phyloP scores from a whole-genome alignment of 106 monocot genomes.

The Acanthochlamys bracteata region DNA sequence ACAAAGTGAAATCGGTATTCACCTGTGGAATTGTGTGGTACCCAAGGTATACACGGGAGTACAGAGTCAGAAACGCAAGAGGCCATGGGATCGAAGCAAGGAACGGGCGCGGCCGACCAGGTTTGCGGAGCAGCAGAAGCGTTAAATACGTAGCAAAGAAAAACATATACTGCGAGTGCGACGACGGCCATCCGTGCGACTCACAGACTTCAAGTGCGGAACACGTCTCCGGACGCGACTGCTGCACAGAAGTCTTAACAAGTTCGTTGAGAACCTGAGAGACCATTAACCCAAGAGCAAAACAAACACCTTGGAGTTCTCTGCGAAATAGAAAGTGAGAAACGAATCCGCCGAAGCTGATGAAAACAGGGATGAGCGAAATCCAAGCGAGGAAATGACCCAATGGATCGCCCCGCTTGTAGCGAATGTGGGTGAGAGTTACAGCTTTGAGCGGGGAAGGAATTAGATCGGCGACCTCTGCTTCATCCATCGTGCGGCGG shows the following conservation, averaged over 20 bases:
- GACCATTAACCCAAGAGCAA: slow-evolving; percentile 62
- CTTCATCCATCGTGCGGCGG: background rate
- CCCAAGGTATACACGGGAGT: slow-evolving; percentile 92
- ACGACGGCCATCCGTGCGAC: slow-evolving; percentile 97
- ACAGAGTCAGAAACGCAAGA: slow-evolving; percentile 68
- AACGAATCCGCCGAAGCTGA: slow-evolving; percentile 85
- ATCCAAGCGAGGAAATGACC: slow-evolving; percentile 94
- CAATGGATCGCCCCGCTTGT: slow-evolving; percentile 63
- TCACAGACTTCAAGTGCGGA: slow-evolving; percentile 80
- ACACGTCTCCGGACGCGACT: slow-evolving; percentile 84
- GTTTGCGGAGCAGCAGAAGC: slow-evolving; percentile 30
- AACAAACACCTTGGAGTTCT: slow-evolving; percentile 83
- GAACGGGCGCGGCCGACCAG: slow-evolving; percentile 13
- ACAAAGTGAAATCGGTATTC: background rate
- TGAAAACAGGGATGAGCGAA: slow-evolving; percentile 92
- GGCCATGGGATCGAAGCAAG: slow-evolving; percentile 64
- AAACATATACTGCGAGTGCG: slow-evolving; percentile 98
- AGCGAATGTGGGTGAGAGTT: slow-evolving; percentile 89
- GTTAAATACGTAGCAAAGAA: slow-evolving; percentile 86
- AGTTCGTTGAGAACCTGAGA: slow-evolving; percentile 94
- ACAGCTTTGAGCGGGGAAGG: slow-evolving; percentile 61
- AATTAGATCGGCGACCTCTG: slow-evolving; percentile 5
- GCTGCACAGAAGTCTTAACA: slow-evolving; percentile 82
- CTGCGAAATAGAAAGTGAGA: slow-evolving; percentile 97
- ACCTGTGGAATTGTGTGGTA: slow-evolving; percentile 95